phyloP scores from a whole-genome alignment of 805 yeast species.

The Maudiozyma saulgeensis region DNA sequence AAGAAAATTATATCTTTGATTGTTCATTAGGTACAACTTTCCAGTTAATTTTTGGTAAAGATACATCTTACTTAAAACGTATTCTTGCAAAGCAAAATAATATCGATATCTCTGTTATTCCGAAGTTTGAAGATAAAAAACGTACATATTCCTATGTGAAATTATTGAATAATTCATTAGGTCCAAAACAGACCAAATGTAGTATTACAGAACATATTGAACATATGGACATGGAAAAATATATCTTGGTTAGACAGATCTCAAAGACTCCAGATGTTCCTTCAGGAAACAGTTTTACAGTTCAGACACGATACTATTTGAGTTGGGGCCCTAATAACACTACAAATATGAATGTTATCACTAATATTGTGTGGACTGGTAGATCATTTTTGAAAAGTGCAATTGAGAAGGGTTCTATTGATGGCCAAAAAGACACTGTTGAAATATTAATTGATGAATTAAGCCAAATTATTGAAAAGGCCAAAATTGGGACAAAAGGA shows the following conservation, averaged over 20 bases:
- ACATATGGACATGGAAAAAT: conserved; percentile 36
- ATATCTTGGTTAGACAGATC: conserved; percentile 38
- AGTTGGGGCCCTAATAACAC: conserved; percentile 52
- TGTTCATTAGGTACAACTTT: conserved; percentile 64
- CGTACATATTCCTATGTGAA: conserved; percentile 49
- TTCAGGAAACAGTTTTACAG: conserved; percentile 58
- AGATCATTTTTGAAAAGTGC: conserved; percentile 70
- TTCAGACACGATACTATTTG: conserved; percentile 47
- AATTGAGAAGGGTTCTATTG: conserved; percentile 64
- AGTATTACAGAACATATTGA: conserved; percentile 47
- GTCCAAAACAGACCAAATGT: conserved; percentile 67
- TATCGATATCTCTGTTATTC: conserved; percentile 44
- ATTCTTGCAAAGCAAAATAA: conserved; percentile 53
- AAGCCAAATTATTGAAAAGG: conserved; percentile 22
- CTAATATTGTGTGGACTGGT: conserved; percentile 61
- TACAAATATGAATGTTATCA: conserved; percentile 46
- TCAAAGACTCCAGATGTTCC: conserved; percentile 70
- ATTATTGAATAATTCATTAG: conserved; percentile 53
- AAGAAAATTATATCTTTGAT: conserved; percentile 38
- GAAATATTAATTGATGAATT: conserved; percentile 36
- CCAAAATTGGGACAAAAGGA: conserved; percentile 6
- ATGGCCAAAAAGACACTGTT: conserved; percentile 61
- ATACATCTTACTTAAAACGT: conserved; percentile 38
- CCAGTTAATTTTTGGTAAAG: conserved; percentile 51
- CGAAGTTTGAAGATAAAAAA: conserved; percentile 31